Percentiles rank a stretch among this genome's conserved stretches.
Evolutionary conservation across 768 basidiomycete species (phyloP).

Genomic region (Suillus placidus): DNA sequence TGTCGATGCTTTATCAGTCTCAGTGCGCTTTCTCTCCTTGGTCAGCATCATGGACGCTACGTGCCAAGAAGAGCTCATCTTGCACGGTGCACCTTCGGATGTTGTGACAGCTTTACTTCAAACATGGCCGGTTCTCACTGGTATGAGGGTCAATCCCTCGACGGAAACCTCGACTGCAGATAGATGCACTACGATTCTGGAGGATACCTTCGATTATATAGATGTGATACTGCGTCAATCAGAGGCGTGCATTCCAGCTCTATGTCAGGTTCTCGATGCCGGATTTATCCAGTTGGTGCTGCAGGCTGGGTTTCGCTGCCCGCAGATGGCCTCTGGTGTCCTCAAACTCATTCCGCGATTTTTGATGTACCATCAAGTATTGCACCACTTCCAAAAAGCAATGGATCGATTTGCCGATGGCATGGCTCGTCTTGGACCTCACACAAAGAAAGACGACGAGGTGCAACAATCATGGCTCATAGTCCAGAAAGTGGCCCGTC

Average conservation of each 20-base stretch:
- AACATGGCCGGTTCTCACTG: not conserved
- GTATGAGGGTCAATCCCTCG: not conserved
- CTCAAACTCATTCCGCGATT: constrained; percentile 6
- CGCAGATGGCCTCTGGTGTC: not conserved
- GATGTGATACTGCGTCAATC: not conserved
- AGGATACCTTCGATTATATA: not conserved
- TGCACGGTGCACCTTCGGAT: not conserved
- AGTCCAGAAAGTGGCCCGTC: not conserved
- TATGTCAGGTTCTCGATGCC: constrained; percentile 1
- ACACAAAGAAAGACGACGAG: not conserved
- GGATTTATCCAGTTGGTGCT: constrained; percentile 4
- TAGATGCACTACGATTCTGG: not conserved
- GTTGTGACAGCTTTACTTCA: constrained; percentile 2
- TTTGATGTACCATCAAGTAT: constrained; percentile 6
- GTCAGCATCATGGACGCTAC: not conserved
- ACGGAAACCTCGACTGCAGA: not conserved
- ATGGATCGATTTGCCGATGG: not conserved
- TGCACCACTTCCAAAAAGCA: not conserved
- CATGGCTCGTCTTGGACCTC: not conserved
- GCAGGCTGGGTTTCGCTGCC: not conserved
- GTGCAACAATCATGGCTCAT: not conserved
- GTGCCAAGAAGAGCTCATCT: constrained; percentile 1
- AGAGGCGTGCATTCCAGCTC: constrained; percentile 1
- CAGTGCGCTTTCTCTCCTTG: not conserved
- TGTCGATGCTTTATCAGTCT: not conserved